A percentile compares a stretch with the other conserved stretches of the same genome.
Evolutionary conservation across 2,329 filamentous ascomycete species (phyloP).

Genomic region (Phaeosphaeriaceae sp.): DNA sequence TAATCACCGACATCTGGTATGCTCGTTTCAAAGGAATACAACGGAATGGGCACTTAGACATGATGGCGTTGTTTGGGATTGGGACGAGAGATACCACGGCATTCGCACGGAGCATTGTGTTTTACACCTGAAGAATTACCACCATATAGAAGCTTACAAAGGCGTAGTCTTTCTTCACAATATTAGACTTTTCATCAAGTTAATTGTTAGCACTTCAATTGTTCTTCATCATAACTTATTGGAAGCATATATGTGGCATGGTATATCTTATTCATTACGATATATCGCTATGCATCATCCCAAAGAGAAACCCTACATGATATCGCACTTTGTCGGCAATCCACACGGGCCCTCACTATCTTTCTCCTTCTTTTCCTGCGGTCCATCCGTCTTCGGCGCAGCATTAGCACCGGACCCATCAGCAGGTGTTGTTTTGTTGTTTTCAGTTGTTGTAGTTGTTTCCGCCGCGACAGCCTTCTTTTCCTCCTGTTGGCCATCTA

Average conservation of each 20-base stretch:
- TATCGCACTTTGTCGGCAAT: conserved; percentile 74
- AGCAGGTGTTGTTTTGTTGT: neutral
- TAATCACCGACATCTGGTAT: conserved; percentile 10
- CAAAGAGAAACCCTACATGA: conserved; percentile 57
- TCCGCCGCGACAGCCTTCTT: conserved; percentile 13
- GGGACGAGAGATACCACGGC: conserved; percentile 16
- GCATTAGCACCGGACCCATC: conserved; percentile 19
- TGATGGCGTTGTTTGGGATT: conserved; percentile 3
- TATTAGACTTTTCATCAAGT: neutral
- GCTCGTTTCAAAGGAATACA: neutral
- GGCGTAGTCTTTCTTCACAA: neutral
- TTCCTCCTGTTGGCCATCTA: conserved; percentile 56
- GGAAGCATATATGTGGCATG: neutral
- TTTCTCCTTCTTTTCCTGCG: conserved; percentile 41
- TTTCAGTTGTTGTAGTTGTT: conserved; percentile 5
- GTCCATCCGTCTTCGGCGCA: conserved; percentile 21
- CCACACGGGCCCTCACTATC: conserved; percentile 76
- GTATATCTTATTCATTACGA: neutral
- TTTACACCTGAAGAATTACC: neutral
- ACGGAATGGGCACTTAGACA: conserved; percentile 4
- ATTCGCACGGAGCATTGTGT: conserved; percentile 3
- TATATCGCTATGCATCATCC: neutral
- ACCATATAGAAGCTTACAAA: neutral
- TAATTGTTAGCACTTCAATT: too few relatives aligned
- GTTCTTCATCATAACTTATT: neutral